phyloP scores from a whole-genome alignment of 805 yeast species.

The Metschnikowia sp. region DNA sequence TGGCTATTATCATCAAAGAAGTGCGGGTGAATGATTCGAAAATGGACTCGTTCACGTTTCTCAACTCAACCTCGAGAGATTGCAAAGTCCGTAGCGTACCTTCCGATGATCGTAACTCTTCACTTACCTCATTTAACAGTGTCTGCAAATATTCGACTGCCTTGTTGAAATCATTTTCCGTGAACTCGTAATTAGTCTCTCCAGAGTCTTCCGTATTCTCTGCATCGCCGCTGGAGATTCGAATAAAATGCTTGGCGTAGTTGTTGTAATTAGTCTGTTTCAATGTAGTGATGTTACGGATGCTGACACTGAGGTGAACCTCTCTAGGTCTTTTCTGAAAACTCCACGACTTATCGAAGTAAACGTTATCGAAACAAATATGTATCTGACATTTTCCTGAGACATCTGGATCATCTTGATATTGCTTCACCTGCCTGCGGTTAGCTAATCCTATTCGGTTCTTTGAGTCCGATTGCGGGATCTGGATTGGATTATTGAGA shows the following conservation, averaged over 20 bases:
- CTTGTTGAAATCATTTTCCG: conserved; percentile 32
- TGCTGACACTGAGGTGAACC: conserved; percentile 32
- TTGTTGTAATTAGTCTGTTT: conserved; percentile 34
- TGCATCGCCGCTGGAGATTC: conserved; percentile 1
- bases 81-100: conserved; percentile 25
- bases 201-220: conserved; percentile 6
- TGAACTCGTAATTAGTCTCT: conserved; percentile 16
- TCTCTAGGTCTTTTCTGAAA: conserved; percentile 32
- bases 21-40: conserved; percentile 30
- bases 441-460: conserved; percentile 5
- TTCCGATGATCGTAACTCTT: conserved; percentile 29
- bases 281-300: conserved; percentile 33
- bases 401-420: conserved; percentile 17
- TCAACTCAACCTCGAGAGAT: conserved; percentile 31
- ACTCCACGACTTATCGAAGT: conserved; percentile 41
- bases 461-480: conserved; percentile 11
- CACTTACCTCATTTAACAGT: conserved; percentile 31
- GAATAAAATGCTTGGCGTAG: conserved; percentile 33
- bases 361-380: conserved; percentile 42
- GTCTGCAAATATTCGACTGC: conserved; percentile 28
- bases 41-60: conserved; percentile 40
- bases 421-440: conserved; percentile 11
- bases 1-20: conserved; percentile 25
- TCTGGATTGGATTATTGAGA: conserved; percentile 27
- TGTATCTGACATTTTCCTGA: conserved; percentile 29